A percentile compares a stretch with the other conserved stretches of the same genome.
Evolutionary conservation across 1,284 basidiomycete genomes (phyloP).

Genomic region (Ceratobasidium sp.): DNA sequence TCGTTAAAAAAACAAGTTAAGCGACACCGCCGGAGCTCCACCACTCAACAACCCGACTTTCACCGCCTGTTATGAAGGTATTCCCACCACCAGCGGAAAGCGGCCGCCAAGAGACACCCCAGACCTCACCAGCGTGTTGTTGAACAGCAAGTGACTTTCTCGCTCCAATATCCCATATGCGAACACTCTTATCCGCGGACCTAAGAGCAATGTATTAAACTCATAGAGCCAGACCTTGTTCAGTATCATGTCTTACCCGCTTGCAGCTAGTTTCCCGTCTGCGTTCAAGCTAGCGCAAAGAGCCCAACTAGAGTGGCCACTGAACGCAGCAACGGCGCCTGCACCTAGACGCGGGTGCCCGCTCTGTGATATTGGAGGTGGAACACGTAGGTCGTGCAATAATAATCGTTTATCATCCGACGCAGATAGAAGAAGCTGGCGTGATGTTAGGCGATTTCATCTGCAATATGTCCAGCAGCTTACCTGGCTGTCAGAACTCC

Average conservation of each 20-base stretch:
- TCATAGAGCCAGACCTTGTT: background rate
- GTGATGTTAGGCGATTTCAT: background rate
- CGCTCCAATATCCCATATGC: conserved; percentile 85
- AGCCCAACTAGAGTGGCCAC: conserved; percentile 88
- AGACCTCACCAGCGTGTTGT: conserved; percentile 81
- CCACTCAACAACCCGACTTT: conserved; percentile 80
- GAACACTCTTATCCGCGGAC: conserved; percentile 83
- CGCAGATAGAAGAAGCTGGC: conserved; percentile 78
- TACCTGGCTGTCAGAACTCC: conserved; percentile 80
- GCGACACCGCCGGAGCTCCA: conserved; percentile 69
- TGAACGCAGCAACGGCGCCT: conserved; percentile 80
- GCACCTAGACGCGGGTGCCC: conserved; percentile 56
- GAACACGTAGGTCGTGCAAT: conserved; percentile 79
- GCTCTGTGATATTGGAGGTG: conserved; percentile 60
- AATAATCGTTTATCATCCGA: conserved; percentile 89
- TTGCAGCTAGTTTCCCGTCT: conserved; percentile 76
- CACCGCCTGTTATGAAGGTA: conserved; percentile 80
- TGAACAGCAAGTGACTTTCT: conserved; percentile 79
- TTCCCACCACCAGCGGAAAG: conserved; percentile 57
- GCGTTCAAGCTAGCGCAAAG: conserved; percentile 79
- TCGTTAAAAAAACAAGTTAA: background rate
- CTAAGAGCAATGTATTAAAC: conserved; percentile 51
- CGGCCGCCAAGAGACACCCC: conserved; percentile 85
- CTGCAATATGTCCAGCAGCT: conserved; percentile 38
- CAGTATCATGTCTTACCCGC: conserved; percentile 67